Evolutionary conservation across 352 stramenopile species (phyloP).

Genomic region (Phytopythium montanum): DNA sequence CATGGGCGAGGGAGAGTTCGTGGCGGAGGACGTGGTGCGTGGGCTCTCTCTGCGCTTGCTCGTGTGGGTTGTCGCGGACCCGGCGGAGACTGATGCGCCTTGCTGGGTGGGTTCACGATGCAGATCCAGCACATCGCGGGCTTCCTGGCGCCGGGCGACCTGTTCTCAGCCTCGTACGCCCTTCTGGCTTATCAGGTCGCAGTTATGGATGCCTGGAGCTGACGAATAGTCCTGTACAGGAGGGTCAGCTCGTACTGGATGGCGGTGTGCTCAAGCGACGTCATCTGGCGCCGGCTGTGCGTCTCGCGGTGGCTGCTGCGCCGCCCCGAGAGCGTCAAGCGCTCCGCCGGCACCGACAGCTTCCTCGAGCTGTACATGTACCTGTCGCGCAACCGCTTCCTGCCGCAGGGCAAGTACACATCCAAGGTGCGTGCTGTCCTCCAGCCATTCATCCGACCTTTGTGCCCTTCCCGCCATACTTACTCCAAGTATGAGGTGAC

Average conservation of each 20-base stretch:
- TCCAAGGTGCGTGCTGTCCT: conserved; percentile 30
- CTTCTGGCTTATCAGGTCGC: no score
- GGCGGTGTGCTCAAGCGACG: conserved; percentile 37
- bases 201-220: no score
- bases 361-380: conserved; percentile 63
- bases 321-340: conserved; percentile 36
- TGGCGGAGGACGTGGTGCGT: conserved; percentile 45
- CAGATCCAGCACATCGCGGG: conserved; percentile 47
- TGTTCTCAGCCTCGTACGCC: conserved; percentile 45
- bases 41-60: no score
- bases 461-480: background rate
- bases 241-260: conserved; percentile 57
- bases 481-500: background rate
- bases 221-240: no score
- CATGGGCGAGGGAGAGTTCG: conserved; percentile 15
- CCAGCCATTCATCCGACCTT: background rate
- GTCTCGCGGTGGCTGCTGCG: conserved; percentile 45
- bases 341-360: conserved; percentile 38
- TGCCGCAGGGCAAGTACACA: conserved; percentile 63
- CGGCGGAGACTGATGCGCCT: background rate
- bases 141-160: conserved; percentile 51
- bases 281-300: conserved; percentile 50
- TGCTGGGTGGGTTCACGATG: no score
- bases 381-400: conserved; percentile 46
- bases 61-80: background rate